Percentiles rank a stretch among this genome's conserved stretches.
Evolutionary conservation across 805 yeast species (phyloP).

Genomic region (Saccharomyces jurei): DNA sequence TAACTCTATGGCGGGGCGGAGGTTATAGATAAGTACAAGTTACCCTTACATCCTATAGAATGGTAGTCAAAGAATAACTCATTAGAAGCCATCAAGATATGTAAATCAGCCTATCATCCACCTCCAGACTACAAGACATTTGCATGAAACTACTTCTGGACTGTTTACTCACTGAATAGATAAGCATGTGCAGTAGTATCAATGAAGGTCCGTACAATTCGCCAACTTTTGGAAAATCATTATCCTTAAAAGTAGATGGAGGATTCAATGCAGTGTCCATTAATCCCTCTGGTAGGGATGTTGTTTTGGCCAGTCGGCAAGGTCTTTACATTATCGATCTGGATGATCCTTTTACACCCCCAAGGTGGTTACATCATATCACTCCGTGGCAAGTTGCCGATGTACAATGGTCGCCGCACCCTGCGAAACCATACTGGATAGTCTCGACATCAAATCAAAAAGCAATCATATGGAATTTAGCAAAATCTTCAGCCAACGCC

Average conservation of each 20-base stretch:
- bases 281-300: slow-evolving; percentile 86
- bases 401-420: slow-evolving; percentile 96
- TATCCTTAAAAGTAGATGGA: slow-evolving; percentile 81
- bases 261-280: slow-evolving; percentile 87
- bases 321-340: slow-evolving; percentile 88
- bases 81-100: not conserved
- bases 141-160: not conserved
- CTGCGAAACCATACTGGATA: slow-evolving; percentile 79
- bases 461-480: slow-evolving; percentile 89
- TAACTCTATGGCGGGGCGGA: not conserved
- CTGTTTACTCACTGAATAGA: not conserved
- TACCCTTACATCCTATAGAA: not conserved
- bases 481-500: slow-evolving; percentile 60
- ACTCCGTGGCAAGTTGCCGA: slow-evolving; percentile 99
- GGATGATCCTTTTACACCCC: slow-evolving; percentile 92
- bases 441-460: slow-evolving; percentile 92
- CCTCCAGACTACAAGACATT: not conserved
- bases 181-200: slow-evolving; percentile 2
- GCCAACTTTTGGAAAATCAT: slow-evolving; percentile 68
- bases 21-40: not conserved
- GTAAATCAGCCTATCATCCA: not conserved
- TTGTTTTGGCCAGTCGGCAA: slow-evolving; percentile 71
- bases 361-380: slow-evolving; percentile 84
- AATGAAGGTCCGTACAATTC: slow-evolving; percentile 35
- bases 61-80: not conserved